These are phyloP conservation scores for Agaricales sp. DNA, from an alignment of 1,284 basidiomycete genomes.

Conservation along the genomic window DNA sequence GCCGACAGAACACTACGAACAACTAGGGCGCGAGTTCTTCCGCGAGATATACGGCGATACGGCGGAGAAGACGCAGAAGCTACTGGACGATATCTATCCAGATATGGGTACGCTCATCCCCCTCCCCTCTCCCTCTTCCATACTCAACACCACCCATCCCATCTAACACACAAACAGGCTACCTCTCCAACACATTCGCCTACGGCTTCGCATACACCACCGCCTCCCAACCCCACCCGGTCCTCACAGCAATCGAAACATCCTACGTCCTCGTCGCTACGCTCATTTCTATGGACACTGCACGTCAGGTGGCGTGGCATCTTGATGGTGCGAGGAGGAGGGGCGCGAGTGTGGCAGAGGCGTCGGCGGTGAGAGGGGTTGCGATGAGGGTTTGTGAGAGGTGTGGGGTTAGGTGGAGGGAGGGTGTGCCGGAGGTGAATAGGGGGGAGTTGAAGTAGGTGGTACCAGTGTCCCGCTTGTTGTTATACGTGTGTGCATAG, in stretches of 20 bases:
- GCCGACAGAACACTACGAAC: slow-evolving; percentile 26
- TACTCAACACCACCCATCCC: slow-evolving; percentile 2
- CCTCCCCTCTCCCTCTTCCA: neutral
- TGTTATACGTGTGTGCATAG: no score
- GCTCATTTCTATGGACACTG: slow-evolving; percentile 39
- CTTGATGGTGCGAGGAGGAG: slow-evolving; percentile 28
- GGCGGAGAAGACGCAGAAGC: slow-evolving; percentile 26
- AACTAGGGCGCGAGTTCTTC: slow-evolving; percentile 34
- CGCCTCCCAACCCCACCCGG: slow-evolving; percentile 11
- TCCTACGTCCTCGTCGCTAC: slow-evolving; percentile 39
- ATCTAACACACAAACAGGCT: slow-evolving; percentile 22
- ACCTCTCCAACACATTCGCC: slow-evolving; percentile 39
- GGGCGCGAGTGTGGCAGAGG: neutral
- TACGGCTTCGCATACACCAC: slow-evolving; percentile 40
- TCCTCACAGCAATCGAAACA: slow-evolving; percentile 31
- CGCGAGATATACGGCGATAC: slow-evolving; percentile 39
- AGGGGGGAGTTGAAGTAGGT: neutral
- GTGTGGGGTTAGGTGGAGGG: neutral
- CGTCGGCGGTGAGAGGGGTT: neutral
- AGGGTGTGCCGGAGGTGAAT: neutral
- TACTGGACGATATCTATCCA: slow-evolving; percentile 39
- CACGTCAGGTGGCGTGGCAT: slow-evolving; percentile 46
- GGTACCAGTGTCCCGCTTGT: no score
- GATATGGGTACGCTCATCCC: slow-evolving; percentile 37
- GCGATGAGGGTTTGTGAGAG: neutral